phyloP scores from a whole-genome alignment of 2,329 filamentous ascomycete species.

The Clarireedia paspali region DNA sequence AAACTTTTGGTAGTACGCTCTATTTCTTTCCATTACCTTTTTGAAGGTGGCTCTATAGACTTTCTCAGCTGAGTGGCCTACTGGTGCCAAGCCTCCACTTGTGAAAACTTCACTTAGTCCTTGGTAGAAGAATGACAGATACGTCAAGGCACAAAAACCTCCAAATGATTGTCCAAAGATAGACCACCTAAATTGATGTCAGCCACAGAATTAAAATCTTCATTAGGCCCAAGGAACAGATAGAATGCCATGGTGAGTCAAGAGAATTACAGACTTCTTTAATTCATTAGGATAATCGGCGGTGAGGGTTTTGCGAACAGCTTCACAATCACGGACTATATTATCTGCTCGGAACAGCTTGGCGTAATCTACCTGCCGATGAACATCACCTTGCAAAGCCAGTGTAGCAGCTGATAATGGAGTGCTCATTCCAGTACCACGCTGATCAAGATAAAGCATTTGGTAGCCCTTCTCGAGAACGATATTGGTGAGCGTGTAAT shows the following conservation, averaged over 20 bases:
- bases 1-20: conserved; percentile 71
- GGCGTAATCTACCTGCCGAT: conserved; percentile 71
- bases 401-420: conserved; percentile 71
- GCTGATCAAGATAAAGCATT: conserved; percentile 79
- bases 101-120: conserved; percentile 77
- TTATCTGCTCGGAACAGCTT: conserved; percentile 82
- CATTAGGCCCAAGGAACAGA: neutral
- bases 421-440: conserved; percentile 79
- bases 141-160: conserved; percentile 77
- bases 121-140: conserved; percentile 72
- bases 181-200: conserved; percentile 55
- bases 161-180: conserved; percentile 89
- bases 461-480: conserved; percentile 78
- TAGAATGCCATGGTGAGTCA: neutral
- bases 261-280: conserved; percentile 49
- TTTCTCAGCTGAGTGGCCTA: conserved; percentile 62
- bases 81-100: conserved; percentile 74
- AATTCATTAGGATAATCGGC: conserved; percentile 59
- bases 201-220: neutral
- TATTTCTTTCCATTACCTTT: conserved; percentile 64
- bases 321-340: conserved; percentile 84
- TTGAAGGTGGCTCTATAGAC: conserved; percentile 68
- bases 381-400: conserved; percentile 51
- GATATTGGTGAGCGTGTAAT: conserved; percentile 60
- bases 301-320: conserved; percentile 69